These are phyloP conservation scores for Russula ochroleuca DNA, from an alignment of 768 basidiomycete species.

Conservation along the genomic window DNA sequence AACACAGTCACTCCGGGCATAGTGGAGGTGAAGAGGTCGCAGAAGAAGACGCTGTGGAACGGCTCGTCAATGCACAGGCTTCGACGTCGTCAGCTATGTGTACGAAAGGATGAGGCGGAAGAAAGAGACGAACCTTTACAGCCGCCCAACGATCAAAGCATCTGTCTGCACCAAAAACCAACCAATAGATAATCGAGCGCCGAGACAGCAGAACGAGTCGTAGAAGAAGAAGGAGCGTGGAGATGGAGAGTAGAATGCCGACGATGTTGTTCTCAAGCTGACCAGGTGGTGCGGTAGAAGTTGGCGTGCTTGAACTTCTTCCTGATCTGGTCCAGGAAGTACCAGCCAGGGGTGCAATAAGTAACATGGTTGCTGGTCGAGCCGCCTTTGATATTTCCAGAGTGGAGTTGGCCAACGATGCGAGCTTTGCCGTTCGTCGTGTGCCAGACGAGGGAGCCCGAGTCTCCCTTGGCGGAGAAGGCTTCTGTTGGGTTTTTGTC, in stretches of 20 bases:
- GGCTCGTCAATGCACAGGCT: no score
- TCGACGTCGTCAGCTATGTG: slow-evolving; percentile 11
- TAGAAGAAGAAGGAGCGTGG: no score
- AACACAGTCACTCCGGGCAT: no score
- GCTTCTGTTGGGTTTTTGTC: no score
- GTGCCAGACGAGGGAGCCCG: slow-evolving; percentile 6
- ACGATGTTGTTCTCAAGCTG: background rate
- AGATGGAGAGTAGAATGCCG: no score
- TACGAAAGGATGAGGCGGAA: slow-evolving; percentile 4
- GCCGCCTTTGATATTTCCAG: background rate
- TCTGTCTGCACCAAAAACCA: no score
- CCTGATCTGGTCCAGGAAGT: slow-evolving; percentile 1
- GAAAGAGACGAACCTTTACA: background rate
- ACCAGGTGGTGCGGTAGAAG: slow-evolving; percentile 10
- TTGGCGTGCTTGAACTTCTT: background rate
- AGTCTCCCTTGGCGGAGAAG: slow-evolving; percentile 1
- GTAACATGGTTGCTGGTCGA: slow-evolving; percentile 5
- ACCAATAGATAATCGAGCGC: no score
- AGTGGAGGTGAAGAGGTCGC: no score
- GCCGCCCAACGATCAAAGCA: background rate
- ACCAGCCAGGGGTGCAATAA: slow-evolving; percentile 4
- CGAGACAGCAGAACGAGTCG: no score
- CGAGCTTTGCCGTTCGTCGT: background rate
- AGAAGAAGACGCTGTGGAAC: no score
- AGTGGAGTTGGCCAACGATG: slow-evolving; percentile 11